Conservation (phyloP, 768 basidiomycete species). For the Rubroboletus pulcherrimus region DNA sequence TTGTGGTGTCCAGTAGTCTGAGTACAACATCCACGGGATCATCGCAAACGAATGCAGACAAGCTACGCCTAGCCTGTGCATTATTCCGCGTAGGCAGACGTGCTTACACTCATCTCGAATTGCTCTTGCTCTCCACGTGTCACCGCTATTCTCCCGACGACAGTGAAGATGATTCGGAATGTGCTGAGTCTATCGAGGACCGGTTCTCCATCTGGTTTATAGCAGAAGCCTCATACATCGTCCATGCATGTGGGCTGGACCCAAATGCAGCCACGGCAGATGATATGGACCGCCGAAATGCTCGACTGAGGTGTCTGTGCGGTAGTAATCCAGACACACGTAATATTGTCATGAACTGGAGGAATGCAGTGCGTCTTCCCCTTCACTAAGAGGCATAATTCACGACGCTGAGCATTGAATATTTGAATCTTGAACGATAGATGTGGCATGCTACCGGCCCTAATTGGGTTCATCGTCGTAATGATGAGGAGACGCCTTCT, state of each 20-base stretch:
- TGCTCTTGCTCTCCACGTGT: not conserved
- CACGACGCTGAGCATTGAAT: not conserved
- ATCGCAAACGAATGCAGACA: not conserved
- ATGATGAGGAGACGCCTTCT: no score
- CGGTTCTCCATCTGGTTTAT: not conserved
- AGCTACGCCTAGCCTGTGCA: constrained; percentile 9
- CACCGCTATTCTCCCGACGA: accelerated
- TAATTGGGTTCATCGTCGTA: no score
- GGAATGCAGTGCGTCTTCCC: not conserved
- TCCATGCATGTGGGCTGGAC: not conserved
- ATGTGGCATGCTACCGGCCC: not conserved
- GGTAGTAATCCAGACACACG: not conserved
- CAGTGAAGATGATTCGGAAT: not conserved
- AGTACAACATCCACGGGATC: not conserved
- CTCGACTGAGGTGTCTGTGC: not conserved
- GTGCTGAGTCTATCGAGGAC: not conserved
- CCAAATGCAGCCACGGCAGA: not conserved
- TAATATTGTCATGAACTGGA: not conserved
- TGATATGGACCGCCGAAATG: not conserved
- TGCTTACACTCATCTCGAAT: not conserved
- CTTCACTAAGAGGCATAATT: not conserved
- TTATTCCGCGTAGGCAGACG: not conserved
- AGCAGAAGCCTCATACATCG: not conserved
- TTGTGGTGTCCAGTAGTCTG: not conserved
- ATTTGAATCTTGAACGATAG: not conserved